phyloP scores from a whole-genome alignment of 495 filamentous ascomycete species.

The Saxophila tyrrhenica region DNA sequence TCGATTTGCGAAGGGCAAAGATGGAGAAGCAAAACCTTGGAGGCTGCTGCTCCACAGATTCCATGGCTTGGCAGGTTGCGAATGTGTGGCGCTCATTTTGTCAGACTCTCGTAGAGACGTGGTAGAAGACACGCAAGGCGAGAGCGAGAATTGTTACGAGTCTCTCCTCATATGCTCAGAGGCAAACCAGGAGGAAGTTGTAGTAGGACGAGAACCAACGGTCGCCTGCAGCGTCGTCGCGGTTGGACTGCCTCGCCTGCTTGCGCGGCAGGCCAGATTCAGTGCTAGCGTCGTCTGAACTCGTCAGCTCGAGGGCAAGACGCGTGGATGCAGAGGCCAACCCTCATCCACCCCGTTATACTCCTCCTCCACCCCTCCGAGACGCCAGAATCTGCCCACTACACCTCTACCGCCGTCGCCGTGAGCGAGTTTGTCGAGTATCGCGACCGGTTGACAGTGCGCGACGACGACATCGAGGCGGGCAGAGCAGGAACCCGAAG shows the following conservation, averaged over 20 bases:
- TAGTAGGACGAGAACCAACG: background rate
- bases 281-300: no score
- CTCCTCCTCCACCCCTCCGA: background rate
- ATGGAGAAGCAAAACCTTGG: background rate
- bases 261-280: no score
- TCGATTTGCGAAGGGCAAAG: background rate
- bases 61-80: background rate
- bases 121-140: background rate
- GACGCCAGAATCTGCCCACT: background rate
- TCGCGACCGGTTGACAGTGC: background rate
- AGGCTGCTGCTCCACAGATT: background rate
- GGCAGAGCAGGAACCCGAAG: no score
- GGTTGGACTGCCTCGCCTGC: background rate
- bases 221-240: background rate
- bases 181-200: background rate
- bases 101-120: background rate
- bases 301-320: no score
- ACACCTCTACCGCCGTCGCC: background rate
- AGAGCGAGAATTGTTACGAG: background rate
- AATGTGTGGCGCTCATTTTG: background rate
- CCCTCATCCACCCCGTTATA: background rate
- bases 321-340: background rate
- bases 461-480: background rate
- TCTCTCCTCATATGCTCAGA: background rate
- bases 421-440: background rate